These are phyloP conservation scores for Calamus simplicifolius DNA, from an alignment of 176 grass and related monocot genomes.

Conservation along the genomic window DNA sequence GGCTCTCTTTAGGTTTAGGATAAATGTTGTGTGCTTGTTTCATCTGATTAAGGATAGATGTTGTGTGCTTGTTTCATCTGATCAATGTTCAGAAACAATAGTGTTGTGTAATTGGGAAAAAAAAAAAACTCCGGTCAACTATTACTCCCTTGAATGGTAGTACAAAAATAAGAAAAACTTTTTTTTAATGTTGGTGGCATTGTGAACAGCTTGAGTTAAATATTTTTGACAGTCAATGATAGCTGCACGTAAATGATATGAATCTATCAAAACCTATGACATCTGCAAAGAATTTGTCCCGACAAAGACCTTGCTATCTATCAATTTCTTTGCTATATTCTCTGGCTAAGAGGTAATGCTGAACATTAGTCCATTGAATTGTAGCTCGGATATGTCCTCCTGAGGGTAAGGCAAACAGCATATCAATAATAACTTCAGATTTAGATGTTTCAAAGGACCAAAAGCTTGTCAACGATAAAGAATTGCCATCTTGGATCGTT, in stretches of 20 bases:
- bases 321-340: not conserved
- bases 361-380: conserved; percentile 11
- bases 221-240: too few species aligned
- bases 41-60: not conserved
- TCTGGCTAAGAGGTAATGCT: not conserved
- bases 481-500: conserved; percentile 17
- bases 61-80: too few species aligned
- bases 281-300: too few species aligned
- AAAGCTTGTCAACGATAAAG: conserved; percentile 7
- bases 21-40: not conserved
- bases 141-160: too few species aligned
- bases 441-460: not conserved
- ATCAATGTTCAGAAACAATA: not conserved
- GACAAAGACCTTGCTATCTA: too few species aligned
- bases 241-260: too few species aligned
- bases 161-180: too few species aligned
- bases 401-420: conserved; percentile 3
- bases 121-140: too few species aligned
- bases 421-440: not conserved
- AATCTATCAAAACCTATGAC: too few species aligned
- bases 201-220: too few species aligned
- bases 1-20: conserved; percentile 32
- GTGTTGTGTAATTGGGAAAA: too few species aligned
- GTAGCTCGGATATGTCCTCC: not conserved
- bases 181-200: too few species aligned